phyloP scores from a whole-genome alignment of 495 filamentous ascomycete genomes.

The Penicillium coprophilum region DNA sequence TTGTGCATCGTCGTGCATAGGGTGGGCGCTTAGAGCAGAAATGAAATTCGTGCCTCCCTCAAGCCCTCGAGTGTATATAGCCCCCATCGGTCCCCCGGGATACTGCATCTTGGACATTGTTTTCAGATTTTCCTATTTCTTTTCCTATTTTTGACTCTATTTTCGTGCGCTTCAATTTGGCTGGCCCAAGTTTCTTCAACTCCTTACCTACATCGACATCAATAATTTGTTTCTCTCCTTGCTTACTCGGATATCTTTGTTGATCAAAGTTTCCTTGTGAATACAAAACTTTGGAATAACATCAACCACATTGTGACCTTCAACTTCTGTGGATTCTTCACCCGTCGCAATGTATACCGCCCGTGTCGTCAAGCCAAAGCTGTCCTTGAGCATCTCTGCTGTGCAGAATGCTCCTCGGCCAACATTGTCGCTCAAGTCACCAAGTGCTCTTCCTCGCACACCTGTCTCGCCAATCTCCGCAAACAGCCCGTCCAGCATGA shows the following conservation, averaged over 20 bases:
- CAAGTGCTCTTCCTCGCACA: conserved; percentile 43
- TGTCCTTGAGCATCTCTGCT: conserved; percentile 49
- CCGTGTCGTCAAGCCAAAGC: conserved; percentile 44
- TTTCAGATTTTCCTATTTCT: conserved; percentile 39
- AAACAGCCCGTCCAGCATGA: conserved; percentile 42
- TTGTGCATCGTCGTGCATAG: conserved; percentile 28
- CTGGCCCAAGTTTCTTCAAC: conserved; percentile 38
- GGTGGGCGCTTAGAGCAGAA: conserved; percentile 28
- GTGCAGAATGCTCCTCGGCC: conserved; percentile 38
- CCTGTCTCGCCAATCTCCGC: conserved; percentile 45
- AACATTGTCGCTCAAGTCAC: conserved; percentile 46
- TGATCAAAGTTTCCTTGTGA: conserved; percentile 35
- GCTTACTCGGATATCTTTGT: conserved; percentile 34
- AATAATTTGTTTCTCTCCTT: conserved; percentile 33
- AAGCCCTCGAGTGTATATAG: conserved; percentile 36
- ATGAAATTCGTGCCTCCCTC: conserved; percentile 17
- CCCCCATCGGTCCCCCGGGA: conserved; percentile 17
- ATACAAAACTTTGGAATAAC: conserved; percentile 5
- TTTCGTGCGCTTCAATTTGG: conserved; percentile 44
- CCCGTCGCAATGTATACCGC: conserved; percentile 40
- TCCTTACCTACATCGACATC: conserved; percentile 30
- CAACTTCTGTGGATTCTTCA: conserved; percentile 9
- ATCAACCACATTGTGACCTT: conserved; percentile 6
- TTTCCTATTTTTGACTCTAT: conserved; percentile 27
- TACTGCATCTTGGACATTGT: conserved; percentile 27